These are phyloP conservation scores for Cyclotella atomus DNA, from an alignment of 108 stramenopile genomes.

Conservation along the genomic window DNA sequence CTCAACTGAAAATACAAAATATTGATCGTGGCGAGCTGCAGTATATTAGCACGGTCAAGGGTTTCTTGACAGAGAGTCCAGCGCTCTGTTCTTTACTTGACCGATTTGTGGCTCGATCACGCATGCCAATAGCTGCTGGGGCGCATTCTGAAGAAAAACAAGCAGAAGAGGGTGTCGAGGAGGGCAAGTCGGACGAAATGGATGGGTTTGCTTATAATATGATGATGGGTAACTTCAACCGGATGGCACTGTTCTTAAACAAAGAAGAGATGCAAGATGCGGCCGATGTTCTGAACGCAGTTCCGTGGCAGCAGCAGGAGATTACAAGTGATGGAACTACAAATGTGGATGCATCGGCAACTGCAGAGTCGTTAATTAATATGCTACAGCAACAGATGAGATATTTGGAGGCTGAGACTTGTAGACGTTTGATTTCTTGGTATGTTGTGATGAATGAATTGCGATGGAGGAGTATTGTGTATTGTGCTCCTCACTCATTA, in stretches of 20 bases:
- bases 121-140: no score
- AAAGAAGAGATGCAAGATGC: constrained; percentile 83
- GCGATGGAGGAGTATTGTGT: no score
- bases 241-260: constrained; percentile 75
- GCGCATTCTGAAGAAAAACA: no score
- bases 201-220: constrained; percentile 86
- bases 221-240: constrained; percentile 89
- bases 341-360: constrained; percentile 56
- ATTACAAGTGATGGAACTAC: constrained; percentile 56
- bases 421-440: constrained; percentile 88
- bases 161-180: constrained; percentile 52
- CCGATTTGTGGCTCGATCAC: constrained; percentile 61
- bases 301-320: constrained; percentile 59
- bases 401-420: constrained; percentile 88
- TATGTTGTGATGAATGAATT: no score
- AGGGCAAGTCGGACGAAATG: constrained; percentile 69
- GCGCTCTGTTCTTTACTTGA: constrained; percentile 73
- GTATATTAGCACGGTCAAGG: constrained; percentile 82
- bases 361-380: constrained; percentile 70
- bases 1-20: constrained; percentile 77
- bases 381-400: constrained; percentile 84
- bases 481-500: no score
- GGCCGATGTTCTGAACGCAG: constrained; percentile 81
- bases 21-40: constrained; percentile 84
- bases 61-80: constrained; percentile 66